phyloP scores from a whole-genome alignment of 208 protist genomes.

The Wallacemonas collosoma region DNA sequence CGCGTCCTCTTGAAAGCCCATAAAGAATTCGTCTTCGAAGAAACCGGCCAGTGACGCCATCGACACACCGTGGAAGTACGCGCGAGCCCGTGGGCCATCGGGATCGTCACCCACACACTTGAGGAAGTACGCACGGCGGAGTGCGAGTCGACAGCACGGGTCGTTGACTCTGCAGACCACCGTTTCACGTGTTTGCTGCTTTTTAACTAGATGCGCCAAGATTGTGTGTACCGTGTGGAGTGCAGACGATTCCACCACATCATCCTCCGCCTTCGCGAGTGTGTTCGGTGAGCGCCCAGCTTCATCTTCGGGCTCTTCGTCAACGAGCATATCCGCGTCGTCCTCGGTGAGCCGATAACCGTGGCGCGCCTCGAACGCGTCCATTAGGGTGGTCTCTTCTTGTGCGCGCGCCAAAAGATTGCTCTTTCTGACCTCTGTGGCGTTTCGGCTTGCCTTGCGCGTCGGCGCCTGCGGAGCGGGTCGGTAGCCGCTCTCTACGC shows the following conservation, averaged over 20 bases:
- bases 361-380: constrained; percentile 6
- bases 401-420: neutral
- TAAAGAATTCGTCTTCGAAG: constrained; percentile 60
- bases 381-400: neutral
- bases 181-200: constrained; percentile 23
- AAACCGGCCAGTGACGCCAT: constrained; percentile 37
- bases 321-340: constrained; percentile 9
- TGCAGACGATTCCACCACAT: neutral
- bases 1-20: constrained; percentile 80
- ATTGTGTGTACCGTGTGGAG: constrained; percentile 31
- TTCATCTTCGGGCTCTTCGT: neutral
- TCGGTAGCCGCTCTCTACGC: constrained; percentile 18
- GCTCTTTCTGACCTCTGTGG: neutral
- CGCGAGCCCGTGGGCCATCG: neutral
- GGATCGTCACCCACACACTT: neutral
- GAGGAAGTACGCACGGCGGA: neutral
- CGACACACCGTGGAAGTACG: constrained; percentile 25
- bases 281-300: no score
- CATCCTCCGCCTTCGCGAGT: neutral
- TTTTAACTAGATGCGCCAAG: constrained; percentile 20
- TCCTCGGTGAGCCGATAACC: constrained; percentile 14
- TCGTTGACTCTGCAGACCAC: constrained; percentile 4
- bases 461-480: constrained; percentile 8
- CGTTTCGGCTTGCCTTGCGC: neutral
- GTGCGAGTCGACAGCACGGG: neutral